Conservation (phyloP, 148 eudicot genomes). For the Silene conica region DNA sequence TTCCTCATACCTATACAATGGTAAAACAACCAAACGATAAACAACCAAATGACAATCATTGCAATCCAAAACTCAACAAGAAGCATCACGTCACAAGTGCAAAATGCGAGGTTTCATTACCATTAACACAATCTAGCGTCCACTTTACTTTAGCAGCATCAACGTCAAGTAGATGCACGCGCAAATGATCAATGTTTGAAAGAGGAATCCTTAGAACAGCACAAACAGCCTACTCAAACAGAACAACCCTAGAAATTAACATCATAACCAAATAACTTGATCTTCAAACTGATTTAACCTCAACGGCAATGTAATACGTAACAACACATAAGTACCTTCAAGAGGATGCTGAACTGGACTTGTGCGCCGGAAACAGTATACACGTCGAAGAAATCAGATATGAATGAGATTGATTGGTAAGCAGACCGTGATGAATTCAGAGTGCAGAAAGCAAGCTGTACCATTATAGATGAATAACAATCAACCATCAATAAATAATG, state of each 20-base stretch:
- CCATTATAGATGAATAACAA: constrained; percentile 7
- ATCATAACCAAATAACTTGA: background rate
- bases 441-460: constrained; percentile 70
- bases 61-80: background rate
- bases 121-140: constrained; percentile 74
- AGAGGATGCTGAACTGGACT: constrained; percentile 83
- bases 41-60: background rate
- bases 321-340: constrained; percentile 50
- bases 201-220: constrained; percentile 86
- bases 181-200: constrained; percentile 67
- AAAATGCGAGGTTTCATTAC: constrained; percentile 26
- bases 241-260: background rate
- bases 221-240: constrained; percentile 66
- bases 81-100: background rate
- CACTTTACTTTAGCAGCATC: constrained; percentile 87
- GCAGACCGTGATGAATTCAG: constrained; percentile 95
- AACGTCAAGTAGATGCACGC: constrained; percentile 47
- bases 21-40: background rate
- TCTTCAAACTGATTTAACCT: background rate
- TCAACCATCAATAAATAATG: background rate
- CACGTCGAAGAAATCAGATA: constrained; percentile 73
- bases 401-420: constrained; percentile 70
- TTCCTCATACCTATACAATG: constrained; percentile 67
- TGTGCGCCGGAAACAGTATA: constrained; percentile 48
- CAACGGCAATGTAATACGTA: background rate